Conservation (phyloP, 805 yeast genomes). For the Kuraishia cidri region DNA sequence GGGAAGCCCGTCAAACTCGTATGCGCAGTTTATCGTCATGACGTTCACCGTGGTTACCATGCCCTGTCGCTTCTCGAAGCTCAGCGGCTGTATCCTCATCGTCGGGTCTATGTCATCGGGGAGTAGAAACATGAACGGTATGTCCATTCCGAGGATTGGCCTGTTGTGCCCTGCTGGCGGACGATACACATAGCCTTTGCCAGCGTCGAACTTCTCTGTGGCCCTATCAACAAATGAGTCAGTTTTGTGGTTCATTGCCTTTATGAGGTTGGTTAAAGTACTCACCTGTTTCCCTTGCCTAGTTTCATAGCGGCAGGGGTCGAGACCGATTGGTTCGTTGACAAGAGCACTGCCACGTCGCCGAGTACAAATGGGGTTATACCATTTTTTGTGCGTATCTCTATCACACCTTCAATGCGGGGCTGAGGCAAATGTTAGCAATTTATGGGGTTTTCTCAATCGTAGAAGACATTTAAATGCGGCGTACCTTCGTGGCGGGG, state of each 20-base stretch:
- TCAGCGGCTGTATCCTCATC: too few relatives aligned
- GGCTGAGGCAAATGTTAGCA: too few relatives aligned
- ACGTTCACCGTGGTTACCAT: not conserved
- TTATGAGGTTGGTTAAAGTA: not conserved
- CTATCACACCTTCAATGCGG: slow-evolving; percentile 1
- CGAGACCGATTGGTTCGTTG: slow-evolving; percentile 1
- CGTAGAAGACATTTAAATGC: too few relatives aligned
- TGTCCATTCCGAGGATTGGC: slow-evolving; percentile 2
- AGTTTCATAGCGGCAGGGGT: not conserved
- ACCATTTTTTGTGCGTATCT: slow-evolving; percentile 1
- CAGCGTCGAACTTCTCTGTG: not conserved
- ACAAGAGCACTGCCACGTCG: not conserved
- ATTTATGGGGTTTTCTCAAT: too few relatives aligned
- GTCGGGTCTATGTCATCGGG: too few relatives aligned
- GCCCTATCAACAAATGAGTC: not conserved
- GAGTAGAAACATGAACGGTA: slow-evolving; percentile 3
- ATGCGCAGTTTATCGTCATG: not conserved
- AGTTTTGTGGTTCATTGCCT: not conserved
- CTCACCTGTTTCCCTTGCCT: not conserved
- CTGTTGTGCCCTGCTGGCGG: not conserved
- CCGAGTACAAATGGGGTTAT: slow-evolving; percentile 1
- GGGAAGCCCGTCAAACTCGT: slow-evolving; percentile 1
- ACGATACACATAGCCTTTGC: not conserved
- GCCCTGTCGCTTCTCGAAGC: not conserved
- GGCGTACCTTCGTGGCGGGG: too few relatives aligned